phyloP scores from a whole-genome alignment of 192 early-diverging fungal species.

The Podila verticillata region DNA sequence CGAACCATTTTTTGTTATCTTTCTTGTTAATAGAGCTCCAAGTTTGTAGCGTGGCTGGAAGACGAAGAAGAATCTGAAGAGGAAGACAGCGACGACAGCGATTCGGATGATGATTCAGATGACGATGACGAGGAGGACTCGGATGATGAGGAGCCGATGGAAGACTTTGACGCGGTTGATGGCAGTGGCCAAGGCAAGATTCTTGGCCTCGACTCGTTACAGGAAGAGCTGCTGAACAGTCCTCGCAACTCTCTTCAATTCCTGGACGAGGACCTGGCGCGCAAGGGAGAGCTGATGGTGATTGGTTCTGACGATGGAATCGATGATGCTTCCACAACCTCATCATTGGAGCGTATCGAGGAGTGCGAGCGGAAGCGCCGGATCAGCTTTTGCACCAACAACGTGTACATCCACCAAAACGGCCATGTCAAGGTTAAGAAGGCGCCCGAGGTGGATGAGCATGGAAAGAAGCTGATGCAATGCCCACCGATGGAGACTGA shows the following conservation, averaged over 20 bases:
- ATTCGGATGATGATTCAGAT: constrained; percentile 12
- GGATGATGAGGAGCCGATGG: constrained; percentile 1
- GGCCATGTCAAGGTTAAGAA: constrained; percentile 1
- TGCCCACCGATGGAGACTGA: constrained; percentile 6
- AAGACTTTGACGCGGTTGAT: not conserved
- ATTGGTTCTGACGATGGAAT: constrained; percentile 39
- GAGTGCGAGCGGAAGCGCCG: constrained; percentile 43
- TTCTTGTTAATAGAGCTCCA: constrained; percentile 23
- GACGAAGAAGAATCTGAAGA: constrained; percentile 20
- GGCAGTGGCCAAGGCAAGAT: constrained; percentile 16
- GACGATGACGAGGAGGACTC: constrained; percentile 1
- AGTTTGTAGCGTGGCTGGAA: constrained; percentile 50
- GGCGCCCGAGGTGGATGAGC: constrained; percentile 7
- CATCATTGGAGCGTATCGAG: constrained; percentile 35
- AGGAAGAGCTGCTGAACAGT: constrained; percentile 10
- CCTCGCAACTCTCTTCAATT: constrained; percentile 11
- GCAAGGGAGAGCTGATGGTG: constrained; percentile 25
- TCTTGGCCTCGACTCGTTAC: constrained; percentile 10
- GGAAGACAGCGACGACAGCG: constrained; percentile 2
- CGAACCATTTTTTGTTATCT: not conserved
- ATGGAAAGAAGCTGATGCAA: constrained; percentile 10
- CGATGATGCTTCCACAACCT: constrained; percentile 39
- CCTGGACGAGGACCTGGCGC: constrained; percentile 21
- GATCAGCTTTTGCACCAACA: constrained; percentile 50
- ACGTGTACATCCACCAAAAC: constrained; percentile 34